Evolutionary conservation across 768 basidiomycete genomes (phyloP).

Genomic region (Trametes cingulata): DNA sequence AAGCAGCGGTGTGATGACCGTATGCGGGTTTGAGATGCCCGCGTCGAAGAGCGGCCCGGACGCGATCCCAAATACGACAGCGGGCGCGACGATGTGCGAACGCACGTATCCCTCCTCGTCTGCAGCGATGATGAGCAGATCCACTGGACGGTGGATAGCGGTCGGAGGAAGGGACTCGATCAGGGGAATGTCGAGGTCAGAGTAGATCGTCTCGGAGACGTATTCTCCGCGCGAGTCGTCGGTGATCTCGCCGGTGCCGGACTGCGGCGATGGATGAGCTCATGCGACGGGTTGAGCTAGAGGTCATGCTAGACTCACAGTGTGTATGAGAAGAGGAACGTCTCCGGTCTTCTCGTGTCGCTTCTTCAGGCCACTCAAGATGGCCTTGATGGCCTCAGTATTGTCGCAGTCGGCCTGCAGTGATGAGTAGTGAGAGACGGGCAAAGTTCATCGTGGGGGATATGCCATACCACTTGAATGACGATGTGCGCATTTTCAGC

Average conservation of each 20-base stretch:
- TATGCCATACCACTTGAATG: constrained; percentile 19
- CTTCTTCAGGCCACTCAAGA: constrained; percentile 54
- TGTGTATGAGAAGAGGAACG: constrained; percentile 57
- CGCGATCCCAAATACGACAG: constrained; percentile 61
- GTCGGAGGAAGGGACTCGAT: constrained; percentile 47
- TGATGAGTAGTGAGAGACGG: not conserved
- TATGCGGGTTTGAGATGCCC: constrained; percentile 48
- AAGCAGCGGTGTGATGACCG: constrained; percentile 47
- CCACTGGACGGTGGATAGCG: constrained; percentile 51
- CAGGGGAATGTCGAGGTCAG: constrained; percentile 46
- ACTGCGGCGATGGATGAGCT: constrained; percentile 22
- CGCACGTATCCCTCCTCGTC: constrained; percentile 51
- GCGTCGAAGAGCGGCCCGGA: constrained; percentile 52
- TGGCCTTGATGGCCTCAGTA: constrained; percentile 42
- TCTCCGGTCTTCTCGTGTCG: constrained; percentile 42
- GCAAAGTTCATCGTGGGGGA: too few relatives aligned
- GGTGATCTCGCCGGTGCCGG: constrained; percentile 39
- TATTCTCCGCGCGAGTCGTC: constrained; percentile 46
- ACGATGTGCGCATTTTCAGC: constrained; percentile 46
- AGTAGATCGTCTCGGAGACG: constrained; percentile 43
- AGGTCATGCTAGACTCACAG: too few relatives aligned
- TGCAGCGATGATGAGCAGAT: constrained; percentile 47
- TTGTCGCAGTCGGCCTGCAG: constrained; percentile 51
- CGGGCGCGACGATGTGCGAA: constrained; percentile 52
- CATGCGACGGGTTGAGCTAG: too few relatives aligned